These are phyloP conservation scores for Sphaceloma murrayae DNA, from an alignment of 2,329 filamentous ascomycete species.

Conservation along the genomic window DNA sequence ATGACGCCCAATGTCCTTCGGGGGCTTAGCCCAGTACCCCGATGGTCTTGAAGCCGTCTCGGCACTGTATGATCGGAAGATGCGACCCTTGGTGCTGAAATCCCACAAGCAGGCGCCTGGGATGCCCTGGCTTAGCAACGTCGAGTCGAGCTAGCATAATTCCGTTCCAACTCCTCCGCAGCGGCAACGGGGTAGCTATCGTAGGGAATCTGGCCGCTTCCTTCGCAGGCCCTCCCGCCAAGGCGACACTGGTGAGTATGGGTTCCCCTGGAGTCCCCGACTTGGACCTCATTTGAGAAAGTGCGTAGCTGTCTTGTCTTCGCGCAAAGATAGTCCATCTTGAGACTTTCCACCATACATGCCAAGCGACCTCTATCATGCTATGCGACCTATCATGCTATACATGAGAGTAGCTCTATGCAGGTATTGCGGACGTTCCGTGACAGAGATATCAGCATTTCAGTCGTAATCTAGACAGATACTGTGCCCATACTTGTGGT, in stretches of 20 bases:
- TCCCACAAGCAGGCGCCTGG: constrained; percentile 27
- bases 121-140: constrained; percentile 23
- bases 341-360: no score
- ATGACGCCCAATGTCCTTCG: constrained; percentile 29
- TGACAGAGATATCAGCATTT: no score
- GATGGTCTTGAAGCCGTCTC: constrained; percentile 22
- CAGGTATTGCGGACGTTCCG: no score
- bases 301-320: no score
- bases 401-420: no score
- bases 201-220: constrained; percentile 19
- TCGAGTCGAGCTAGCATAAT: constrained; percentile 23
- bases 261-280: constrained; percentile 27
- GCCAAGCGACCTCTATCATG: no score
- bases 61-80: constrained; percentile 23
- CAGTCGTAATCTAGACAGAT: no score
- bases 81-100: constrained; percentile 22
- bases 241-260: constrained; percentile 25
- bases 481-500: no score
- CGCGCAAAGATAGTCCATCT: not conserved
- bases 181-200: no score
- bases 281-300: constrained; percentile 24
- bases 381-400: no score
- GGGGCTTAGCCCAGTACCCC: constrained; percentile 22
- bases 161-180: no score
- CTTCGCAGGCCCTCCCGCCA: constrained; percentile 22